These are phyloP conservation scores for Boletus fagicola DNA, from an alignment of 768 basidiomycete species.

Conservation along the genomic window DNA sequence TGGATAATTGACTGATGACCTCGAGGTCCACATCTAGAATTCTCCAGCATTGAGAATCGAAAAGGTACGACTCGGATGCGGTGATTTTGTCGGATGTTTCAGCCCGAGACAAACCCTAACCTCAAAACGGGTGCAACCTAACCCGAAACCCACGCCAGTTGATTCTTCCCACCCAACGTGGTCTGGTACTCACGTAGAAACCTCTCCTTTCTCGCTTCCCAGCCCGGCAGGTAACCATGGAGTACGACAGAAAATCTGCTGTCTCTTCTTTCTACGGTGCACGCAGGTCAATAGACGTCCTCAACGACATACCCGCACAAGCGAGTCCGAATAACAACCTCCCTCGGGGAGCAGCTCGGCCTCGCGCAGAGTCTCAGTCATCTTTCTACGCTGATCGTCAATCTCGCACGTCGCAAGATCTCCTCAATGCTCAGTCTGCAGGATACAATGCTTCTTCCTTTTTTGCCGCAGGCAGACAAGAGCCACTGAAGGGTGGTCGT, in stretches of 20 bases:
- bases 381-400: constrained; percentile 55
- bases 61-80: not conserved
- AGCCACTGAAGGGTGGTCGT: constrained; percentile 74
- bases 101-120: constrained; percentile 26
- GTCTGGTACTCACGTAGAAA: not conserved
- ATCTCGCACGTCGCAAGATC: constrained; percentile 45
- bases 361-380: constrained; percentile 66
- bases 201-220: not conserved
- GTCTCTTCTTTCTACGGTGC: constrained; percentile 77
- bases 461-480: constrained; percentile 64
- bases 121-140: constrained; percentile 4
- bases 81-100: not conserved
- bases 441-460: constrained; percentile 76
- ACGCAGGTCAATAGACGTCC: constrained; percentile 61
- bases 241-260: constrained; percentile 73
- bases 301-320: constrained; percentile 47
- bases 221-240: constrained; percentile 44
- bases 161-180: constrained; percentile 13
- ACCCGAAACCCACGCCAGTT: constrained; percentile 1
- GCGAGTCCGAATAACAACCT: constrained; percentile 16
- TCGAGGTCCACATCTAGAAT: not conserved
- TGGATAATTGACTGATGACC: not conserved
- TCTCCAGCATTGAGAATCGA: not conserved
- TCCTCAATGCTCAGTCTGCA: constrained; percentile 50
- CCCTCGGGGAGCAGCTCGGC: constrained; percentile 37